Base-by-base conservation (phyloP, 2,329 filamentous ascomycete genomes). In the Eurotiales sp. region DNA sequence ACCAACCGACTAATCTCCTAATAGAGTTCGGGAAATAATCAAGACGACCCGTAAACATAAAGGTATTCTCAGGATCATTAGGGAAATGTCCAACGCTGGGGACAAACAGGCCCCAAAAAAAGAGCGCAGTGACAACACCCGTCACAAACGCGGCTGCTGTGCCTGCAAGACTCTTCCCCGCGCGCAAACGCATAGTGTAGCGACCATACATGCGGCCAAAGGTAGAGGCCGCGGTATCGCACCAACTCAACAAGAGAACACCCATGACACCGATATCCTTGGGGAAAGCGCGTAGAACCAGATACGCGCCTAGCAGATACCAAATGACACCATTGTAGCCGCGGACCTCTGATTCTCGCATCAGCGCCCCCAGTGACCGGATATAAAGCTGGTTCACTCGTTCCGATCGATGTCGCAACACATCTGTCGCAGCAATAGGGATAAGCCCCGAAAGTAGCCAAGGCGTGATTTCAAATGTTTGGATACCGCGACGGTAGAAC, bases 311-410 rank as follows among this genome's bases (percentile, higher is more conserved):
- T 7, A 96, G 81, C 8, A 99, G 82, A 71, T 97, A 99, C 77
- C 88, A 96, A 59, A 99, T 95, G 59, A 97, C 92, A 47, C 93
- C 93, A 67, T 99, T 99, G 79, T 90, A 99, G 46, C 90, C 89
- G 43, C 85, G 80, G 60, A 92, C 95, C 72, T 99, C 93, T 58
- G 87, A 93, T 75, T 99, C 93, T 50, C 93, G 88, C 93, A 99
- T 99, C 60, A 99, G 78, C 0, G 91, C 90, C 42, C 93, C 93
- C 12, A 97, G 74, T 32, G 82, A 79, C 51, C 81, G 83, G 61
- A 97, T 92, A 70, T 97, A 99, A 51, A 96, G 67, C 32, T 85
- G 80, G 69, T 99, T 99, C 64, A 99, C 81, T 1, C 84, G 79
- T 54, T 87, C 82, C 61, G 84, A 93, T 60, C 84, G 83, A 71